Evolutionary conservation across 208 protist species (phyloP), one percentile per base, ranked within the genome.

Genomic region (Kentomonas sorsogonicus): DNA sequence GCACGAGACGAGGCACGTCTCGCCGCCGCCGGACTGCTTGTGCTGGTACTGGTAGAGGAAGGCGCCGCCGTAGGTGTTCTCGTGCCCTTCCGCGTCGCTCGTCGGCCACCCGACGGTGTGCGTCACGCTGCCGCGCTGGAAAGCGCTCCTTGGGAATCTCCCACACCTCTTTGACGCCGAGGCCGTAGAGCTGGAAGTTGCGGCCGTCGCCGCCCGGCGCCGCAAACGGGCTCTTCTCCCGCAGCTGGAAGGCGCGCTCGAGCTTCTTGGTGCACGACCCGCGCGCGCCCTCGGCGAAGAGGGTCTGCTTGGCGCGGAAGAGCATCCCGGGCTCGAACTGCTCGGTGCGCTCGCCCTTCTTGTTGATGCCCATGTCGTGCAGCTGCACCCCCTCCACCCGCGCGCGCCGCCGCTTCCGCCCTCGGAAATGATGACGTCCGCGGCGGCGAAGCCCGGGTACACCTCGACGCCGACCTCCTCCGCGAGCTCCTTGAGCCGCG

Each of bases 131-230:
- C 98, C 98, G 15, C 83, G 76, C 40, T 77, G 50, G n/a, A 72
- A 97, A 88, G 44, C 82, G 75, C 48, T 83, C 67, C 60, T 87
- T 82, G 31, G 91, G 79, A 13, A 99, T 69, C 69, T 98, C 88
- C 97, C 97, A 99, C 1, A 99, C 58, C 80, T 98, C 84, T 70
- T 99, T 99, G 55, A 99, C 81, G 45, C 98, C 98, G 31, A 99
- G 74, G 47, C 95, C 97, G 77, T 96, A 99, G 6, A 92, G 97
- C 75, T 99, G 98, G 55, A 70, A 77, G 51, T 96, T 79, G 54
- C 60, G 60, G 23, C 79, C 69, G 6, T 74, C 61, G 52, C n/a
- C n/a, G n/a, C n/a, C n/a, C n/a, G n/a, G n/a, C n/a, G n/a, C n/a
- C n/a, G n/a, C n/a, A n/a, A n/a, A n/a, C 7, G 43, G 16, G 11